Percentiles rank a stretch among this genome's conserved stretches.
Conservation (phyloP, 1,284 basidiomycete genomes). For the Blastosporella zonata region DNA sequence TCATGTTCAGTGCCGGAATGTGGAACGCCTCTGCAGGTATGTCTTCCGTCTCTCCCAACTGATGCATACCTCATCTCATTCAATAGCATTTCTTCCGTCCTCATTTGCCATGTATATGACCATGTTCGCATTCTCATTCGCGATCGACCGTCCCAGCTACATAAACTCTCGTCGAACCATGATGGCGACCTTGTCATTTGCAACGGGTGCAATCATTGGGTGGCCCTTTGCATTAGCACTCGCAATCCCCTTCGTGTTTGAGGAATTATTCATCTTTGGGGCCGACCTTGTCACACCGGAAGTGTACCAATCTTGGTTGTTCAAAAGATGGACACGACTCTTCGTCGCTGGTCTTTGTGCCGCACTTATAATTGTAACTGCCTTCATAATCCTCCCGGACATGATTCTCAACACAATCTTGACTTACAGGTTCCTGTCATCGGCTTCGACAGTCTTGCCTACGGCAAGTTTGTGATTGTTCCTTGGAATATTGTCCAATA, state of each 20-base stretch:
- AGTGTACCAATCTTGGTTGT: constrained; percentile 52
- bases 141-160: constrained; percentile 66
- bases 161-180: constrained; percentile 55
- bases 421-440: constrained; percentile 70
- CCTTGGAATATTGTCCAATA: constrained; percentile 94
- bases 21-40: constrained; percentile 85
- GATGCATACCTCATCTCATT: background rate
- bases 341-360: constrained; percentile 56
- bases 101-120: constrained; percentile 93
- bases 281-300: constrained; percentile 65
- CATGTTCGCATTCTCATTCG: constrained; percentile 78
- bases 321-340: constrained; percentile 62
- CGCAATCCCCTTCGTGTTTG: constrained; percentile 86
- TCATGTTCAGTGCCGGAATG: constrained; percentile 88
- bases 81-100: constrained; percentile 86
- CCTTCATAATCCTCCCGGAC: constrained; percentile 3
- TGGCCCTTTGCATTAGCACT: constrained; percentile 95
- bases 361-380: constrained; percentile 65
- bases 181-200: constrained; percentile 70
- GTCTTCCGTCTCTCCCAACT: background rate
- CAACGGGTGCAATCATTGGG: constrained; percentile 84
- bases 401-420: constrained; percentile 2
- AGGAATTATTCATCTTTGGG: constrained; percentile 83
- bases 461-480: constrained; percentile 76
- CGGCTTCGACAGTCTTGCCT: constrained; percentile 83